Evolutionary conservation across 2,329 filamentous ascomycete species (phyloP).

Genomic region (Hymenoscyphus fructigenus): DNA sequence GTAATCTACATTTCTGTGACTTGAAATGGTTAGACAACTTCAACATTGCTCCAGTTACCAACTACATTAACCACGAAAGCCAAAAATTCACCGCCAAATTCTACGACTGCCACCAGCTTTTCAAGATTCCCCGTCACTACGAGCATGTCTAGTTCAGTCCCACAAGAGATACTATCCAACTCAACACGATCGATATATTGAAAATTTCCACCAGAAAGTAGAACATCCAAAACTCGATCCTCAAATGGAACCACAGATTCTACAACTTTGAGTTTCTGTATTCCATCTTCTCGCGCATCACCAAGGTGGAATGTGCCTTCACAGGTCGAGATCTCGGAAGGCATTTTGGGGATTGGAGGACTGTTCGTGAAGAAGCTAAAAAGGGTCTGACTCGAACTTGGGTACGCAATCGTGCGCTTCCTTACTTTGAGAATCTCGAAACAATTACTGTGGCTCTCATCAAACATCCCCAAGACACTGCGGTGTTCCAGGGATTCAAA

Average conservation of each 20-base stretch:
- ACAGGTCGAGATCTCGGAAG: not conserved
- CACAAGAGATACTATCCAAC: not conserved
- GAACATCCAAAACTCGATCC: not conserved
- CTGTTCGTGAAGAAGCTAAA: not conserved
- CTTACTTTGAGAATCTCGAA: not conserved
- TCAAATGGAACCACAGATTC: not conserved
- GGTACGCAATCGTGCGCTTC: not conserved
- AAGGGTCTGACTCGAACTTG: not conserved
- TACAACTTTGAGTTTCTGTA: not conserved
- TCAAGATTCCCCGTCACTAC: not conserved
- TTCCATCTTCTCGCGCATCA: not conserved
- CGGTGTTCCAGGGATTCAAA: no score
- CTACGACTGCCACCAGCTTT: not conserved
- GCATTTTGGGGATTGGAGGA: not conserved
- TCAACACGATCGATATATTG: not conserved
- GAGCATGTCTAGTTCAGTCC: not conserved
- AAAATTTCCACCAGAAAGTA: not conserved
- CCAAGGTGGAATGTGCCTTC: not conserved
- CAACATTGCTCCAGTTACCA: not conserved
- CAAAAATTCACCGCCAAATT: not conserved
- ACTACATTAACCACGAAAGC: not conserved
- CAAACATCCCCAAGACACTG: no score
- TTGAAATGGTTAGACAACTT: not conserved
- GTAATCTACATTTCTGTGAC: not conserved
- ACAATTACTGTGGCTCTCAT: not conserved